Base-by-base conservation (phyloP, 2,329 filamentous ascomycete genomes). In the Triangularia setosa region DNA sequence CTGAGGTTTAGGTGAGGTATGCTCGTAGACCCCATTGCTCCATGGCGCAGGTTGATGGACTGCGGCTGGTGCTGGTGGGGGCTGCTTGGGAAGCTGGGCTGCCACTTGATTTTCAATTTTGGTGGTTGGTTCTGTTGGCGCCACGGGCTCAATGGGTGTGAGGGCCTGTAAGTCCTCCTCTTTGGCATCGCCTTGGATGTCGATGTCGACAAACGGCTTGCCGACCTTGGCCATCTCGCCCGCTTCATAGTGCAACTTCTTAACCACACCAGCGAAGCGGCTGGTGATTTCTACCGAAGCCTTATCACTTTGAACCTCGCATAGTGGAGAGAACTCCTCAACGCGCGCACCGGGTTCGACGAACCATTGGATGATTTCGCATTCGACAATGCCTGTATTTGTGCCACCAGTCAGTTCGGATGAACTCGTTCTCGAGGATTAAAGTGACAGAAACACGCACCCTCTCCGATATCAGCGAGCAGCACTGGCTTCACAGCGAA, bases 361-460 rank as follows among this genome's bases (percentile, higher is more conserved):
- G 76, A 98, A 99, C 95, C 95, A 99, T 81, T 99, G 95, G 73
- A 98, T 98, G 73, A 99, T 92, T 78, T 99, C 95, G 74, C 95
- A 97, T 80, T 99, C 95, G 75, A 95, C 93, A 73, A 98, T 99
- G 62, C 95, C 95, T 95, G 71, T 2, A 28, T 1, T 53, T 53
- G 40, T 21, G n/a, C n/a, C 40, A 48, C 40, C 40, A 8, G 40
- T 48, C 21, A 48, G 40, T 53, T 24, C 6, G 52, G 59, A 60
- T n/a, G 64, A 40, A 70, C 69, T 44, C 63, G 68, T 67, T 59
- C 71, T 70, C 27, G 8, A n/a, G 27, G 28, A n/a, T 23, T 7
- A 2, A 24, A 18, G 23, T 33, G n/a, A 30, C 11, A 9, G 23
- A 12, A 44, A 16, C 11, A 21, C 5, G 16, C 71, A 90, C 90